Conservation (phyloP, 768 basidiomycete species). For the Collybia sp. region DNA sequence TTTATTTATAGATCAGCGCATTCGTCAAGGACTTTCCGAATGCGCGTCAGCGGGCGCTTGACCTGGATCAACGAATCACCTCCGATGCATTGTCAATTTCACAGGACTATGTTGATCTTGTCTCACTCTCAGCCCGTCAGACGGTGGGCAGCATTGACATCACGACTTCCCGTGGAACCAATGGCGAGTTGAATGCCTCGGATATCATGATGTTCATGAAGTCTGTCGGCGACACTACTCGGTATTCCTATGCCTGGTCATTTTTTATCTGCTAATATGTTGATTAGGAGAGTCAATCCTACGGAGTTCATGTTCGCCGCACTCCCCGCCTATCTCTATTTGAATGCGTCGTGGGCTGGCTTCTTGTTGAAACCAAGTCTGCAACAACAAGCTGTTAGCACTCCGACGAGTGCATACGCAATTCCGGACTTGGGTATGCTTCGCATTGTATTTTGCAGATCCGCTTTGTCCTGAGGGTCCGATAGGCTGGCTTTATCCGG, state of each 20-base stretch:
- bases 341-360: slow-evolving; percentile 30
- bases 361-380: slow-evolving; percentile 51
- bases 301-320: slow-evolving; percentile 53
- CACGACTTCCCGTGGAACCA: slow-evolving; percentile 41
- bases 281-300: slow-evolving; percentile 36
- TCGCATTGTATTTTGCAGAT: background rate
- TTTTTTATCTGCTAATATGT: background rate
- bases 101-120: slow-evolving; percentile 42
- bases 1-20: slow-evolving; percentile 27
- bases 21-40: slow-evolving; percentile 37
- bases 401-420: slow-evolving; percentile 53
- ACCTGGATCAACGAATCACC: slow-evolving; percentile 43
- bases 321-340: slow-evolving; percentile 50
- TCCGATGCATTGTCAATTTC: slow-evolving; percentile 44
- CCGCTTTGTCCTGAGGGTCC: background rate
- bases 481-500: slow-evolving; percentile 34
- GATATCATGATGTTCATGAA: slow-evolving; percentile 56
- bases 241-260: background rate
- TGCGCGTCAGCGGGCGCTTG: slow-evolving; percentile 37
- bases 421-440: slow-evolving; percentile 54
- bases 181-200: slow-evolving; percentile 44
- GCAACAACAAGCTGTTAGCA: slow-evolving; percentile 61
- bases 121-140: slow-evolving; percentile 50
- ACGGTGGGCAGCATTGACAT: slow-evolving; percentile 49
- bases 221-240: slow-evolving; percentile 22